These are phyloP conservation scores for Byssothecium circinans DNA, from an alignment of 2,329 filamentous ascomycete genomes.

Conservation along the genomic window DNA sequence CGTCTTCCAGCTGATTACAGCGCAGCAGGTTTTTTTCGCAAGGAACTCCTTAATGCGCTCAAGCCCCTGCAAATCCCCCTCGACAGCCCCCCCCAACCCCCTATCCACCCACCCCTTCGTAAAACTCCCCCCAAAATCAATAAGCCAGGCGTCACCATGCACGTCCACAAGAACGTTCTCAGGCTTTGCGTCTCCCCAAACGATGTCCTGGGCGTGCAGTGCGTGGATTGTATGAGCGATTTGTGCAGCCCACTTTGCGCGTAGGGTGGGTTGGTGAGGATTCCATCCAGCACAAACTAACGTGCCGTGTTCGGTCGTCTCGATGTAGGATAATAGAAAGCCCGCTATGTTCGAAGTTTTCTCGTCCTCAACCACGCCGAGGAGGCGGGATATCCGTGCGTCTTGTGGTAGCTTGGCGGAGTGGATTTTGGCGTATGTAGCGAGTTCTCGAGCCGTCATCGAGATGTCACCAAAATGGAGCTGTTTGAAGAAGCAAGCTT, in stretches of 20 bases:
- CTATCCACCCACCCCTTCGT: constrained; percentile 46
- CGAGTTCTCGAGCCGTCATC: constrained; percentile 14
- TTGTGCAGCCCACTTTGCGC: constrained; percentile 13
- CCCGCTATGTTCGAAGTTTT: constrained; percentile 11
- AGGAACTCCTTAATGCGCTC: constrained; percentile 1
- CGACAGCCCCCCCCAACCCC: constrained; percentile 39
- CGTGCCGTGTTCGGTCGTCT: constrained; percentile 15
- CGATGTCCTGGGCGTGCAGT: constrained; percentile 16
- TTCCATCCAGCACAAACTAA: constrained; percentile 8
- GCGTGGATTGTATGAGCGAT: constrained; percentile 4
- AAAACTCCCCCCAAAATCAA: constrained; percentile 46
- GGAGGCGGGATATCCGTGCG: constrained; percentile 13
- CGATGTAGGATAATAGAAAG: constrained; percentile 18
- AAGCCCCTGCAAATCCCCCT: constrained; percentile 42
- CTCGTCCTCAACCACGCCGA: constrained; percentile 16
- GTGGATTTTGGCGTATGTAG: constrained; percentile 17
- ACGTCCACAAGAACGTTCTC: constrained; percentile 45
- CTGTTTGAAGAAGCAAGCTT: constrained; percentile 12
- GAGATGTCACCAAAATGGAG: constrained; percentile 10
- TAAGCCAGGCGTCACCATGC: constrained; percentile 43
- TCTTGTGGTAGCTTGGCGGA: constrained; percentile 13
- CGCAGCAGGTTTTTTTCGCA: too few species aligned
- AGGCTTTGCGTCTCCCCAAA: constrained; percentile 33
- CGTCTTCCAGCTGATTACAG: too few species aligned
- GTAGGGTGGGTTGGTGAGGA: constrained; percentile 6